A percentile compares a stretch with the other conserved stretches of the same genome.
Conservation (phyloP, 495 filamentous ascomycete genomes). For the Tuber calosporum region DNA sequence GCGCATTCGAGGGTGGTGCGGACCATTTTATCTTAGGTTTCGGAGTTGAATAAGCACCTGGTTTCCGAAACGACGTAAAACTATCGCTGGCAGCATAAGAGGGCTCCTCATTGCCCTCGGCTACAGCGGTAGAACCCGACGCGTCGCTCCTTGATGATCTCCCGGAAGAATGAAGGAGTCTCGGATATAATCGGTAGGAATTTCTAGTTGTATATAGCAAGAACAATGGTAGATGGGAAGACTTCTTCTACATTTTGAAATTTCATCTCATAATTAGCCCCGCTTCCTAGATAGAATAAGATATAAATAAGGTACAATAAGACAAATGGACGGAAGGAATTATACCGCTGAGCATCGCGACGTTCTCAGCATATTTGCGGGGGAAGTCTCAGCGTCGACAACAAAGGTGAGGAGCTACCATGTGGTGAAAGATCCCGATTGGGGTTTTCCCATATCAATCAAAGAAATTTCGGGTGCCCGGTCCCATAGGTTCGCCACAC, state of each 20-base stretch:
- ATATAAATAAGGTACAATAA: constrained; percentile 9
- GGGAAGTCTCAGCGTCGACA: constrained; percentile 6
- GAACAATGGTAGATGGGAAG: constrained; percentile 23
- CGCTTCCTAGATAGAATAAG: constrained; percentile 8
- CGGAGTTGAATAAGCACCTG: not conserved
- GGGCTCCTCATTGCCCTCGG: not conserved
- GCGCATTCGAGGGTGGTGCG: not conserved
- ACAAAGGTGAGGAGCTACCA: not conserved
- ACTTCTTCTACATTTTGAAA: constrained; percentile 8
- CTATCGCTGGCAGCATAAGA: not conserved
- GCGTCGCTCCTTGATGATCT: constrained; percentile 20
- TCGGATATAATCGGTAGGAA: constrained; percentile 10
- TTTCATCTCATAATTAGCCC: constrained; percentile 20
- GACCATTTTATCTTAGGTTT: not conserved
- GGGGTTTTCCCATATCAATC: not conserved
- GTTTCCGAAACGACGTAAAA: not conserved
- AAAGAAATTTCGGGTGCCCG: not conserved
- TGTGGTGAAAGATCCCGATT: not conserved
- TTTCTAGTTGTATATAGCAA: constrained; percentile 14
- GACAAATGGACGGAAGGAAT: not conserved
- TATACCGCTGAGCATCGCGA: constrained; percentile 27
- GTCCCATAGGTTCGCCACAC: not conserved
- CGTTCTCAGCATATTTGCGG: constrained; percentile 29
- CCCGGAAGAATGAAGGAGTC: constrained; percentile 17
- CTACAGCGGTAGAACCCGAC: constrained; percentile 9